These are phyloP conservation scores for Pichia exigua DNA, from an alignment of 805 yeast genomes.

Conservation along the genomic window DNA sequence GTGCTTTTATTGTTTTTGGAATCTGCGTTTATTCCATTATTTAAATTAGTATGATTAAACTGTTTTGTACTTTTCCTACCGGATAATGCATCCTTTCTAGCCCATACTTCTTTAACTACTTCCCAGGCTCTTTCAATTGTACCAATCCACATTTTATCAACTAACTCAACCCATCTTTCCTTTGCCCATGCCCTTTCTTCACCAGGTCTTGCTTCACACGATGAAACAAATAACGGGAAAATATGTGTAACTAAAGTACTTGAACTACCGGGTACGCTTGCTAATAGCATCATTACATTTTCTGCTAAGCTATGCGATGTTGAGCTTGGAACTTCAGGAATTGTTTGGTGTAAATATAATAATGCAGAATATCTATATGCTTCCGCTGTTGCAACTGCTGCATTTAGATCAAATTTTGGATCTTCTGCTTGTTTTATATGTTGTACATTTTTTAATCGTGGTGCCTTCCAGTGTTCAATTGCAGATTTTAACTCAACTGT, in stretches of 20 bases:
- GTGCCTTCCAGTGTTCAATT: slow-evolving; percentile 52
- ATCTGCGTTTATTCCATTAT: neutral
- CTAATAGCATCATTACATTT: slow-evolving; percentile 49
- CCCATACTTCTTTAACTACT: slow-evolving; percentile 68
- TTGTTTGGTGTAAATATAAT: slow-evolving; percentile 59
- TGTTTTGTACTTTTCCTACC: slow-evolving; percentile 12
- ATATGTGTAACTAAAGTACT: slow-evolving; percentile 53
- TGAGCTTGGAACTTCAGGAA: slow-evolving; percentile 56
- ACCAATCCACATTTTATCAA: slow-evolving; percentile 54
- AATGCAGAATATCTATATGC: slow-evolving; percentile 56
- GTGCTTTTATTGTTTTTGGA: neutral
- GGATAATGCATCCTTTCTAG: slow-evolving; percentile 43
- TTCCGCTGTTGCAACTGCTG: slow-evolving; percentile 63
- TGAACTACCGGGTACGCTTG: slow-evolving; percentile 54
- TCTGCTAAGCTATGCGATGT: slow-evolving; percentile 51
- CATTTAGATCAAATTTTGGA: slow-evolving; percentile 46
- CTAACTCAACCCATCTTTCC: slow-evolving; percentile 47
- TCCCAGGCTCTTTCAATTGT: slow-evolving; percentile 59
- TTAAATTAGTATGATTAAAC: neutral
- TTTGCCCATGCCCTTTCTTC: slow-evolving; percentile 59
- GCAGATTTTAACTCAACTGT: slow-evolving; percentile 50
- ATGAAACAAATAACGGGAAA: slow-evolving; percentile 55
- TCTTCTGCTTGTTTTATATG: slow-evolving; percentile 27
- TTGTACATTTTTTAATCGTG: slow-evolving; percentile 24
- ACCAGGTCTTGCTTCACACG: slow-evolving; percentile 54